phyloP scores from a whole-genome alignment of 768 basidiomycete genomes.

The Glaciozyma martinii region DNA sequence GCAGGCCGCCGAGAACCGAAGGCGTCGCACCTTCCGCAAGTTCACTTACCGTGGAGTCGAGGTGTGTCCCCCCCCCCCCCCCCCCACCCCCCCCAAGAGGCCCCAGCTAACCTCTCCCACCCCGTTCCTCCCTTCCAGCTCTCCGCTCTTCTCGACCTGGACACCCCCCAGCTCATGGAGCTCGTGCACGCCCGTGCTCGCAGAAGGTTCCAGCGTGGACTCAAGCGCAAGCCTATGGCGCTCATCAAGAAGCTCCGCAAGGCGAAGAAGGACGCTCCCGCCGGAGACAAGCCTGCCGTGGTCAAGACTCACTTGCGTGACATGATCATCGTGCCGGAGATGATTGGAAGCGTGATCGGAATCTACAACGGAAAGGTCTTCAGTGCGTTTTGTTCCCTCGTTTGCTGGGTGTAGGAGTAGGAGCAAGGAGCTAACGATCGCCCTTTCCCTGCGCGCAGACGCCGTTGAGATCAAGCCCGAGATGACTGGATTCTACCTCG shows the following conservation, averaged over 20 bases:
- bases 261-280: slow-evolving; percentile 98
- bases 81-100: background rate
- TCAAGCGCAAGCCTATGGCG: slow-evolving; percentile 96
- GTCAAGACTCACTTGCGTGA: slow-evolving; percentile 99
- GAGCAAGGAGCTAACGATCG: background rate
- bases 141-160: slow-evolving; percentile 92
- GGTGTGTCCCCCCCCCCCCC: slow-evolving; percentile 14
- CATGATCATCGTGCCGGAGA: slow-evolving; percentile 96
- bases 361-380: slow-evolving; percentile 94
- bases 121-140: slow-evolving; percentile 44
- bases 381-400: slow-evolving; percentile 20
- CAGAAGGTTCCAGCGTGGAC: slow-evolving; percentile 95
- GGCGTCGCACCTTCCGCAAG: slow-evolving; percentile 86
- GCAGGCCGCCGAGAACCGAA: slow-evolving; percentile 86
- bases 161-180: slow-evolving; percentile 66
- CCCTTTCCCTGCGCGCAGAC: slow-evolving; percentile 30
- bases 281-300: slow-evolving; percentile 96
- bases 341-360: slow-evolving; percentile 96
- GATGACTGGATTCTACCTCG: slow-evolving; percentile 99
- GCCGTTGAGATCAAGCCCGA: slow-evolving; percentile 99
- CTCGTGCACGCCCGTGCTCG: slow-evolving; percentile 98
- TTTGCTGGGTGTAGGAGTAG: background rate
- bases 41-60: slow-evolving; percentile 98
- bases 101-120: background rate
- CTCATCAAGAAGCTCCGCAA: slow-evolving; percentile 99